A percentile compares a stretch with the other conserved stretches of the same genome.
These are phyloP conservation scores for Hypoxylon sp. DNA, from an alignment of 2,329 filamentous ascomycete genomes.

Conservation along the genomic window DNA sequence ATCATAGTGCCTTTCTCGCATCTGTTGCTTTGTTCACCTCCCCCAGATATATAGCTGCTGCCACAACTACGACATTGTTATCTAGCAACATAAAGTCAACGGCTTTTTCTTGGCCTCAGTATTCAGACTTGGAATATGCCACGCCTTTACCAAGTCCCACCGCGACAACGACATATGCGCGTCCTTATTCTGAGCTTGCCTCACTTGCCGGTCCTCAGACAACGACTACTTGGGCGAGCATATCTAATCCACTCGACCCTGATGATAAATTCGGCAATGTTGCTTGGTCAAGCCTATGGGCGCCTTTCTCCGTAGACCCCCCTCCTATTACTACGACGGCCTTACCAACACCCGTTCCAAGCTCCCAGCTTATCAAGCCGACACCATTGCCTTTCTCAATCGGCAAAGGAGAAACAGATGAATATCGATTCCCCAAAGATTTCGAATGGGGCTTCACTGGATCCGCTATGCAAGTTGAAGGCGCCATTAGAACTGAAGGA, in stretches of 20 bases:
- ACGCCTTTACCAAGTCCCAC: slow-evolving; percentile 6
- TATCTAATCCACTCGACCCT: slow-evolving; percentile 1
- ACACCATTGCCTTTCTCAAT: too few species aligned
- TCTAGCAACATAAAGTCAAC: neutral
- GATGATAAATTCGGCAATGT: too few species aligned
- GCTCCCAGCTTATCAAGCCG: too few species aligned
- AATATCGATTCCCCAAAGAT: slow-evolving; percentile 64
- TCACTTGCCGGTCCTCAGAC: slow-evolving; percentile 12
- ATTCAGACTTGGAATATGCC: slow-evolving; percentile 11
- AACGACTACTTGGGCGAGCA: slow-evolving; percentile 12
- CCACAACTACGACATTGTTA: neutral
- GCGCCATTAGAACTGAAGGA: slow-evolving; percentile 62
- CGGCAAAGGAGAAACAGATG: slow-evolving; percentile 53
- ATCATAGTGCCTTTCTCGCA: neutral
- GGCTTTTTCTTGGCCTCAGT: slow-evolving; percentile 13
- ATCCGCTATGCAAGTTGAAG: slow-evolving; percentile 63
- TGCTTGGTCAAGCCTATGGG: too few species aligned
- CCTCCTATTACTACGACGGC: too few species aligned
- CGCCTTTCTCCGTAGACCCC: too few species aligned
- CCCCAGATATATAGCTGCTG: neutral
- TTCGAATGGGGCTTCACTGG: slow-evolving; percentile 66
- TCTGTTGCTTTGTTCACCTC: neutral
- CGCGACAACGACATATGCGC: slow-evolving; percentile 1
- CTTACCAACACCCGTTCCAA: too few species aligned
- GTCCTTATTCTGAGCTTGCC: slow-evolving; percentile 15